Base-by-base conservation (phyloP, 192 early-diverging fungal species). In the Coemansia sp. region DNA sequence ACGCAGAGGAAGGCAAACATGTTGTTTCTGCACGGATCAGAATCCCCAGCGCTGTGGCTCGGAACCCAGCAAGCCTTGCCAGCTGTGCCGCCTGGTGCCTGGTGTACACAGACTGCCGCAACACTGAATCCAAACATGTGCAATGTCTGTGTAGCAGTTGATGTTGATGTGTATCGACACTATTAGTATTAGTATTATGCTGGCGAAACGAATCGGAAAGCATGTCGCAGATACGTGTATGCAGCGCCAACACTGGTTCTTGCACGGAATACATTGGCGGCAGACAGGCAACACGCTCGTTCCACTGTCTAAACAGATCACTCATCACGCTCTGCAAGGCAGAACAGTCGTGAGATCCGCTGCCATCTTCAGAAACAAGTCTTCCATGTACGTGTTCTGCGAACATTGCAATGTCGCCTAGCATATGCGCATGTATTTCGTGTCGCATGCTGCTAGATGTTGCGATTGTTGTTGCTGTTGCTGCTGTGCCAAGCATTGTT, bases 161-260 rank as follows among this genome's bases (percentile, higher is more conserved):
- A 2, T 26, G 26, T 26, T 26, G 26, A 0, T 26, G 26, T 26
- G 26, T 26, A 26, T 26, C 26, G 26, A 26, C 3, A 26, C 26
- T 26, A n/a, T 3, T 48, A 15, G 47, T 3, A 15, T 1, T 18
- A 8, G 16, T 9, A 48, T 21, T 54, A 42, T 32, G 13, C n/a
- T 0, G 64, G 26, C 40, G 59, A 11, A 39, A 41, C n/a, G 38
- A 59, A 8, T 38, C 58, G 3, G 39, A 18, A 39, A 84, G 57
- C 40, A 76, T 68, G 42, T 71, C 70, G 56, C 73, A 79, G 11
- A 84, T 58, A 11, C 69, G 67, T 8, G 68, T 58, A n/a, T 84
- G 82, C 23, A 84, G 68, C 47, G 78, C 70, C 38, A 84, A 62
- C 45, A 84, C 68, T 0, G 82, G 82, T 60, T 84, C 82, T 44